Base-by-base conservation (phyloP, 2,329 filamentous ascomycete species). In the Harringtonia lauricola region DNA sequence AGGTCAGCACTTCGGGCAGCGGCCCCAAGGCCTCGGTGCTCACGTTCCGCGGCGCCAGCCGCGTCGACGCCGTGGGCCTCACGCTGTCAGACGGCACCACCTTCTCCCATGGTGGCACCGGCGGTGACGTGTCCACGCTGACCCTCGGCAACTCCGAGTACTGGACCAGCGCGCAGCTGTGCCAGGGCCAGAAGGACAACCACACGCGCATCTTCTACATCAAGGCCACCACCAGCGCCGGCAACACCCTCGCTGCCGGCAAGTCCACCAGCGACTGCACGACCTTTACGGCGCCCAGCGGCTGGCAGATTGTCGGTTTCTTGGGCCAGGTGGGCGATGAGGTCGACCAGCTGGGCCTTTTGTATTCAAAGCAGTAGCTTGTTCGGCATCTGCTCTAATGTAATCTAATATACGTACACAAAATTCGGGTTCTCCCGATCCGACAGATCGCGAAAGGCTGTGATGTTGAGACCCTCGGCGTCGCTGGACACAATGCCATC, bases 201-300 rank as follows among this genome's bases (percentile, higher is more conserved):
- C 52, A 61, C 14, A 73, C 69, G n/a, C 66, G 74, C 28, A 68
- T 68, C 52, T 76, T 80, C 54, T 79, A 71, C 54, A 66, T 76
- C 47, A 51, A 64, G 44, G 70, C 73, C n/a, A 69, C 62, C 1
- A 77, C 72, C 2, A 74, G 65, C 50, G 43, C 58, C 0, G 72
- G 72, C 2, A 62, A 65, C 19, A 68, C 59, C 0, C 48, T 77
- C 7, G 54, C 56, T 13, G 56, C 65, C 3, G 74, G 74, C 2
- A 65, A 57, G 0, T 51, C 57, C 24, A 76, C 71, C 0, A 55
- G 49, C 12, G 66, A 70, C 46, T 79, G 73, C 52, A 53, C 58
- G 6, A 64, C 63, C 2, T 69, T 63, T 41, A 58, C 53, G n/a
- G 71, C 71, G 2, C 68, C 67, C 18, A 45, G 47, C 1, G 72